Base-by-base conservation (phyloP, 148 eudicot genomes). In the Rhododendron henanense region DNA sequence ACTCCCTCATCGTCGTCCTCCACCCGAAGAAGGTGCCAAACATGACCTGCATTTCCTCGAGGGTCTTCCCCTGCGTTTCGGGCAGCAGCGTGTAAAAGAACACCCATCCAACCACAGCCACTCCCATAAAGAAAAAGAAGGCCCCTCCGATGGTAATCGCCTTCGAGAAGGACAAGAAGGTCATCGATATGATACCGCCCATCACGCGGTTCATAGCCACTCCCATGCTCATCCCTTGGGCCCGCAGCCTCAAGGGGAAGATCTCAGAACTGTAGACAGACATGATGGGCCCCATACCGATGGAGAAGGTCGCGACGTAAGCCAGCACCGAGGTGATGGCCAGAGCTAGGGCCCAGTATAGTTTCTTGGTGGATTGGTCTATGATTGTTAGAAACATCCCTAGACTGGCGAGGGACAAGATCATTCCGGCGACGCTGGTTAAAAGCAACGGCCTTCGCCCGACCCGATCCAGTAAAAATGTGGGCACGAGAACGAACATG, bases 101-200 rank as follows among this genome's bases (percentile, higher is more conserved):
- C n/a, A 94, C 14, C 90, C 89, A 93, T 0, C 90, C 94, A 23
- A 91, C 47, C 0, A 76, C 45, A 3, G 94, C 96, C 0, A 95
- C 73, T 33, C 90, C 95, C 4, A 90, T 85, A 65, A 88, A 95
- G 5, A 95, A 35, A 63, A 88, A 92, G 84, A 95, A 95, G 6
- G 94, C 98, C 19, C 96, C 98, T 1, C 95, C 95, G 0, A 92
- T 91, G 3, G 93, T 89, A 0, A 95, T 90, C 1, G 90, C 90
- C n/a, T 91, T 81, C 93, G 23, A 90, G 78, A 82, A 94, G 79
- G 3, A 93, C 89, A 89, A 93, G 91, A 94, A 94, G 0, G 92
- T 91, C 91, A 92, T 90, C 2, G 92, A 87, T 3, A 93, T 78
- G 0, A 88, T 88, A 18, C 97, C 97, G 79, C 95, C 92, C 14